A percentile compares a stretch with the other conserved stretches of the same genome.
Evolutionary conservation across 805 yeast species (phyloP).

Genomic region (Pichia paraexigua): DNA sequence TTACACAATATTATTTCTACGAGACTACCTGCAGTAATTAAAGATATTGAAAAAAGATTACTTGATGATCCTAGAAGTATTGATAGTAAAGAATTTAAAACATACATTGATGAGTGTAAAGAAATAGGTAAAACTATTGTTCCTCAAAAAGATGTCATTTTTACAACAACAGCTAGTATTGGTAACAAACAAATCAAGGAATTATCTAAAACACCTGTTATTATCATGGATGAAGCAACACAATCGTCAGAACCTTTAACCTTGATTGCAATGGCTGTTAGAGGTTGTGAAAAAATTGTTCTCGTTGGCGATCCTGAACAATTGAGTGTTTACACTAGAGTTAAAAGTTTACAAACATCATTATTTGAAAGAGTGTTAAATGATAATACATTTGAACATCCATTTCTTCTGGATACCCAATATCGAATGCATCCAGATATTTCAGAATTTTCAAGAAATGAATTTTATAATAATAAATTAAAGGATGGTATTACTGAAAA

Average conservation of each 20-base stretch:
- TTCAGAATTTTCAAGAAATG: constrained; percentile 71
- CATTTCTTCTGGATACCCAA: constrained; percentile 67
- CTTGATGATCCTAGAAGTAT: constrained; percentile 40
- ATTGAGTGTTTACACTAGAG: constrained; percentile 59
- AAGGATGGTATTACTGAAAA: constrained; percentile 56
- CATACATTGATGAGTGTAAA: constrained; percentile 24
- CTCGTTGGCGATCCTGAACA: constrained; percentile 74
- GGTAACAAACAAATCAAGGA: constrained; percentile 57
- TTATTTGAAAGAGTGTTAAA: constrained; percentile 57
- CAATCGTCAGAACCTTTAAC: constrained; percentile 67
- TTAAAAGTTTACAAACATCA: constrained; percentile 57
- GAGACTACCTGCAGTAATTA: constrained; percentile 37
- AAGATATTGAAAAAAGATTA: constrained; percentile 36
- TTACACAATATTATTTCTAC: constrained; percentile 51
- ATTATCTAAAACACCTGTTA: constrained; percentile 43
- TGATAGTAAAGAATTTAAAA: neutral
- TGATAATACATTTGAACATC: constrained; percentile 51
- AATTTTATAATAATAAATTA: constrained; percentile 65
- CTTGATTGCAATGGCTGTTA: constrained; percentile 58
- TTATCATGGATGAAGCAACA: constrained; percentile 70
- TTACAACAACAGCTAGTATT: constrained; percentile 65
- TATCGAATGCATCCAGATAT: constrained; percentile 96
- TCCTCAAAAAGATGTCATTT: constrained; percentile 36
- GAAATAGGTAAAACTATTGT: constrained; percentile 37
- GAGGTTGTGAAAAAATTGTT: constrained; percentile 55